Base-by-base conservation (phyloP, 768 basidiomycete species). In the Pleurotus djamor region DNA sequence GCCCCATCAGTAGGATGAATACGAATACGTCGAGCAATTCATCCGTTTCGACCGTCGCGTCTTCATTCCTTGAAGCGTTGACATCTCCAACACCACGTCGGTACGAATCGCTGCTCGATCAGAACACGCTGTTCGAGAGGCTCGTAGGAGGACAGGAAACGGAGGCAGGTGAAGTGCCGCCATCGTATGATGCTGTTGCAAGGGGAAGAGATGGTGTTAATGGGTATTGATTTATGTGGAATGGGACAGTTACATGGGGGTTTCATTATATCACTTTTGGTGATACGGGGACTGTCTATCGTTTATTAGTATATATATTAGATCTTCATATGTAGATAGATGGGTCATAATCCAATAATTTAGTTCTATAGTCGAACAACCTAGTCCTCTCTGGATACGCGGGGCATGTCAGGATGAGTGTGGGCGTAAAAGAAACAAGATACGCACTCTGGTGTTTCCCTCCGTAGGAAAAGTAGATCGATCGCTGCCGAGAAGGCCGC, bases 401-500 rank as follows among this genome's bases (percentile, higher is more conserved):
- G 21, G 21, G 21, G 21, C 21, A 28, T 28, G 21, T 28, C 21
- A 28, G 21, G 21, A 28, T 28, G 21, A 28, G 21, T 28, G 21
- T n/a, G n/a, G n/a, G 21, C 21, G 21, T 28, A 37, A 7, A 34
- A 10, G 34, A 49, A 32, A 3, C 28, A 38, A 58, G 36, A 3
- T 32, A 73, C 87, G 70, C 66, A 89, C 92, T 93, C 92, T 67
- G 88, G 70, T n/a, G 90, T 76, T 71, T 93, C 90, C 71, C 89
- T 79, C 72, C 89, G 82, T 60, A 94, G 71, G 72, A 92, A 96
- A 32, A 74, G 57, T 65, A 87, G 67, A 71, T 98, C 96, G 63
- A 98, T 96, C 9, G 82, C 94, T 0, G 87, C 86, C 10, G 95
- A 96, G 76, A 98, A 98, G 1, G 90, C 94, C 10, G 93, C 94